A percentile compares a stretch with the other conserved stretches of the same genome.
Evolutionary conservation across 345 rosid genomes (phyloP).

Genomic region (Camelina laxa): DNA sequence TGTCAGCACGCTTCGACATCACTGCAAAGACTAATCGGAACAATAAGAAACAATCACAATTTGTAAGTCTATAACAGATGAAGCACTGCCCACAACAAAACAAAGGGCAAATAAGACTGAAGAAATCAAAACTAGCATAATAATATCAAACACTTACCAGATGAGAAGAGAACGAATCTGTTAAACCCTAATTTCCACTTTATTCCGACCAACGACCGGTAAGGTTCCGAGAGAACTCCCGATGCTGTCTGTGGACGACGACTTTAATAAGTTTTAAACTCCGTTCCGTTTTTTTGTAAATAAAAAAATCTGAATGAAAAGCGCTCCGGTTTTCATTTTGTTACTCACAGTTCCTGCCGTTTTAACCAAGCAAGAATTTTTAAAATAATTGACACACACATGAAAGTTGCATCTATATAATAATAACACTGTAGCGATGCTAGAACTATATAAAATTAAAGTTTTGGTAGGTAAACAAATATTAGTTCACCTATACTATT

Average conservation of each 20-base stretch:
- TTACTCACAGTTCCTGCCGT: conserved; percentile 24
- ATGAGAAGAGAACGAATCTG: not conserved
- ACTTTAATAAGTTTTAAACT: not conserved
- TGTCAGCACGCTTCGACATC: conserved; percentile 68
- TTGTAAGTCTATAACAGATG: not conserved
- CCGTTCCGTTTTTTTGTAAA: conserved; percentile 26
- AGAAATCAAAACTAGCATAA: not conserved
- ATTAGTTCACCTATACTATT: not conserved
- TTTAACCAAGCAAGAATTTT: not conserved
- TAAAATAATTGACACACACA: not conserved
- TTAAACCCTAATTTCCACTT: not conserved
- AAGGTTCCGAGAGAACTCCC: not conserved
- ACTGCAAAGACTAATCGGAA: conserved; percentile 32
- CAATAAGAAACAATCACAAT: not conserved
- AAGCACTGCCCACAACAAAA: not conserved
- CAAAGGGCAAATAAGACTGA: not conserved
- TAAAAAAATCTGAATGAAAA: no score
- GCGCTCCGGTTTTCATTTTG: conserved; percentile 16
- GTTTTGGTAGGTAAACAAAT: not conserved
- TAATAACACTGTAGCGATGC: not conserved
- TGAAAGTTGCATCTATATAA: not conserved
- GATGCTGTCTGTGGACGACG: not conserved
- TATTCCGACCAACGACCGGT: not conserved
- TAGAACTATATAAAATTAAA: not conserved
- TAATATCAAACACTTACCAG: conserved; percentile 21